Base-by-base conservation (phyloP, 768 basidiomycete genomes). In the Podaxis sp. region DNA sequence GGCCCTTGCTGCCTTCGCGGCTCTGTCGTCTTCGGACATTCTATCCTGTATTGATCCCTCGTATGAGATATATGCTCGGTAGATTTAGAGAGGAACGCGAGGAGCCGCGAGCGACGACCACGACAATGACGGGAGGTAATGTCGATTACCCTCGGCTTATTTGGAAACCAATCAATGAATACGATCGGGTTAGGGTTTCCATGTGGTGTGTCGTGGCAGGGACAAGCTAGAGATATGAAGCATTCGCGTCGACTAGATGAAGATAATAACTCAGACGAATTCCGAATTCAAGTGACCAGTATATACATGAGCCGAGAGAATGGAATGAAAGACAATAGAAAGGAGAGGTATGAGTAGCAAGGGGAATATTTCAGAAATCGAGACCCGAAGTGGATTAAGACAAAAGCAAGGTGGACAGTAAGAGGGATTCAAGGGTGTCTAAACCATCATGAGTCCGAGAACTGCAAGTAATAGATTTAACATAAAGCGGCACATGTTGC, bases 1-100 rank as follows among this genome's bases (percentile, higher is more conserved):
- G 59, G 90, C 93, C 65, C 93, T 85, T 2, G 93, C 93, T 59
- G 92, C 85, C 75, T 90, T 93, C 15, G 85, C 85, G 57, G 90
- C 90, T 64, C 92, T 85, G 64, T 94, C 93, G 63, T 87, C 86
- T 68, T 91, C 91, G 25, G 86, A 80, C 85, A 81, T 85, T 13
- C n/a, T 59, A 81, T 85, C 13, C n/a, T 59, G 46, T 33, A 4
- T n/a, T 17, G 25, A 9, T 46, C 41, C 46, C 12, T 36, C 53
- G 43, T 17, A 19, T 24, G 25, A 15, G 25, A 24, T 36, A 25
- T 2, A 11, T 24, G 33, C 33, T 37, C 33, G 37, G n/a, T 38
- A 29, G 54, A 51, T n/a, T n/a, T 19, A 47, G n/a, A 33, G 33
- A 33, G 33, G 33, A 33, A 9, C 8, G 8, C 33, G 33, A 33